Conservation (phyloP, 1,139 yeast genomes). For the Debaryomyces nepalensis region DNA sequence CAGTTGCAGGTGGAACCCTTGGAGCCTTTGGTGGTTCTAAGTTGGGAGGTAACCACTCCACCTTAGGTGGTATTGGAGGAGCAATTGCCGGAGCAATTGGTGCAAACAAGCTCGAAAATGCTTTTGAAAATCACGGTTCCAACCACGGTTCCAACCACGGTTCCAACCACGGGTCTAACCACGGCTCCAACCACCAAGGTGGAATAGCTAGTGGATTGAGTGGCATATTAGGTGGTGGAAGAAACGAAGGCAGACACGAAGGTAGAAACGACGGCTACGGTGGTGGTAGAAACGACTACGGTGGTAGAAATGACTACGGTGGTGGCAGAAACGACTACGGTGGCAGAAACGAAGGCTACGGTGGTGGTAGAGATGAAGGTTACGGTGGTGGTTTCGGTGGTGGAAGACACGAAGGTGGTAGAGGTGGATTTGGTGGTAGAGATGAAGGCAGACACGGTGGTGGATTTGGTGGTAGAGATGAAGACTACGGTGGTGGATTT, state of each 20-base stretch:
- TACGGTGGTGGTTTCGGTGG: constrained; percentile 20
- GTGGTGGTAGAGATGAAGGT: constrained; percentile 17
- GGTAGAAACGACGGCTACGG: constrained; percentile 18
- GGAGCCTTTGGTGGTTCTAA: constrained; percentile 59
- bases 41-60: constrained; percentile 50
- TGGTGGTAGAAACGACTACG: constrained; percentile 15
- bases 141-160: constrained; percentile 15
- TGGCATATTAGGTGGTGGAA: constrained; percentile 20
- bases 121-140: constrained; percentile 27
- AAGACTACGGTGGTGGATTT: constrained; percentile 14
- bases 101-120: constrained; percentile 58
- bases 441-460: constrained; percentile 19
- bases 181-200: constrained; percentile 17
- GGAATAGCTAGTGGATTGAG: constrained; percentile 14
- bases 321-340: constrained; percentile 15
- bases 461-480: constrained; percentile 15
- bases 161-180: constrained; percentile 9
- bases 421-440: constrained; percentile 18
- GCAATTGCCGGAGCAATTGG: constrained; percentile 64
- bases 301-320: constrained; percentile 13
- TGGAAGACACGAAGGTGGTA: constrained; percentile 19
- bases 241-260: constrained; percentile 16
- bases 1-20: constrained; percentile 62
- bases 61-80: constrained; percentile 59
- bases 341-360: constrained; percentile 18